Percentiles rank a stretch among this genome's conserved stretches.
Conservation (phyloP, 331 rosid genomes). For the Dryas integrifolia region DNA sequence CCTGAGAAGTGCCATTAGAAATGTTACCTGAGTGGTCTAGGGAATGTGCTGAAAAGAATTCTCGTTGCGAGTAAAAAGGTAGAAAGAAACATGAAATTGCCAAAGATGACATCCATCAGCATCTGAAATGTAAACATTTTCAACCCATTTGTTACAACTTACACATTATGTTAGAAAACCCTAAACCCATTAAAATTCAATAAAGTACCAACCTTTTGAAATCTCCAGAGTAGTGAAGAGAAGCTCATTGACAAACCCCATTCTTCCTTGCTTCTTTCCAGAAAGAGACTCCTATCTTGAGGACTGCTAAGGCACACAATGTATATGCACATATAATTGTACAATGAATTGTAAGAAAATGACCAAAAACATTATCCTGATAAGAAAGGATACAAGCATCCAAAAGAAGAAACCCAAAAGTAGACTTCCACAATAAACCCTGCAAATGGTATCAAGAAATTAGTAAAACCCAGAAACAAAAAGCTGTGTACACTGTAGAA, state of each 20-base stretch:
- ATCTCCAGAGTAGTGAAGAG: constrained; percentile 52
- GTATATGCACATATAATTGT: background rate
- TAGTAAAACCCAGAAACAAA: background rate
- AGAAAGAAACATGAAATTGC: constrained; percentile 59
- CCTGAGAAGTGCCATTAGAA: background rate
- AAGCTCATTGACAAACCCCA: constrained; percentile 42
- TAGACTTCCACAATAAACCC: constrained; percentile 67
- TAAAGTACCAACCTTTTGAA: constrained; percentile 49
- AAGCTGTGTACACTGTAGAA: background rate
- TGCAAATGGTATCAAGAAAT: constrained; percentile 34
- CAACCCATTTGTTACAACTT: constrained; percentile 1
- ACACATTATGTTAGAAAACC: constrained; percentile 7
- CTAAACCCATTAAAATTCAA: constrained; percentile 18
- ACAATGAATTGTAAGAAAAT: background rate
- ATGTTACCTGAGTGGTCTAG: constrained; percentile 48
- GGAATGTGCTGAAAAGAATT: constrained; percentile 46
- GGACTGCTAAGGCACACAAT: constrained; percentile 46
- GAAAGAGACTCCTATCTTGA: constrained; percentile 54
- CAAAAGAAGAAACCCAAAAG: constrained; percentile 65
- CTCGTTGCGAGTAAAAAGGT: constrained; percentile 49
- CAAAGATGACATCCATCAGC: constrained; percentile 51
- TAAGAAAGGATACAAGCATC: constrained; percentile 70
- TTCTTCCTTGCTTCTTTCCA: constrained; percentile 49
- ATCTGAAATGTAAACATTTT: constrained; percentile 45
- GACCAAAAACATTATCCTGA: background rate